Evolutionary conservation across 148 eudicot species (phyloP).

Genomic region (Cornus controversa): DNA sequence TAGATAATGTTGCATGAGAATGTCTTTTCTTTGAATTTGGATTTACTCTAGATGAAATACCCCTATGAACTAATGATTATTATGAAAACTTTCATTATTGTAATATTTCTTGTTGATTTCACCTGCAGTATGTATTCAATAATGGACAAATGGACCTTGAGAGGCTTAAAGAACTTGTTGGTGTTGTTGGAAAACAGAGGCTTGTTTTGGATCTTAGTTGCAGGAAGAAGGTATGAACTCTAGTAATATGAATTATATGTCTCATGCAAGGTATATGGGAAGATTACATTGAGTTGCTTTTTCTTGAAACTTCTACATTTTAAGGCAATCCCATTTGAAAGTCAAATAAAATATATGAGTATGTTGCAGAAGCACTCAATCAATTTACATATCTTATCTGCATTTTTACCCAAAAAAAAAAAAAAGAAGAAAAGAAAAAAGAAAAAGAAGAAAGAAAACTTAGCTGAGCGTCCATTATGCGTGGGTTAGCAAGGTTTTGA

Average conservation of each 20-base stretch:
- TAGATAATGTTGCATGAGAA: not conserved
- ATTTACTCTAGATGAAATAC: not conserved
- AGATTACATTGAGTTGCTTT: not conserved
- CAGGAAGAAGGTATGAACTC: conserved; percentile 74
- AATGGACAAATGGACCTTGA: conserved; percentile 86
- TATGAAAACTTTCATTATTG: not conserved
- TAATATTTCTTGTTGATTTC: conserved; percentile 17
- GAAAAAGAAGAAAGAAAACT: not conserved
- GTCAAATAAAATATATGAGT: not conserved
- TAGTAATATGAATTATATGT: not conserved
- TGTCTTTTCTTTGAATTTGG: not conserved
- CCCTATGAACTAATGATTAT: conserved; percentile 1
- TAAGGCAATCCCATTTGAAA: not conserved
- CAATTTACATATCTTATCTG: not conserved
- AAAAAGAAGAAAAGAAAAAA: not conserved
- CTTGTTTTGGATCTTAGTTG: conserved; percentile 95
- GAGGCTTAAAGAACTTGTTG: conserved; percentile 81
- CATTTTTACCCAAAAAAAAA: not conserved
- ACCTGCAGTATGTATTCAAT: conserved; percentile 85
- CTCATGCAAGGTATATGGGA: not conserved
- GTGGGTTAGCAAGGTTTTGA: not conserved
- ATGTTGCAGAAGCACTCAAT: not conserved
- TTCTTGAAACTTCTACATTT: not conserved
- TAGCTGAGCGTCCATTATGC: not conserved
- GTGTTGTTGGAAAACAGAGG: conserved; percentile 68